These are phyloP conservation scores for Pythium pyrilobum DNA, from an alignment of 352 stramenopile genomes.

Conservation along the genomic window DNA sequence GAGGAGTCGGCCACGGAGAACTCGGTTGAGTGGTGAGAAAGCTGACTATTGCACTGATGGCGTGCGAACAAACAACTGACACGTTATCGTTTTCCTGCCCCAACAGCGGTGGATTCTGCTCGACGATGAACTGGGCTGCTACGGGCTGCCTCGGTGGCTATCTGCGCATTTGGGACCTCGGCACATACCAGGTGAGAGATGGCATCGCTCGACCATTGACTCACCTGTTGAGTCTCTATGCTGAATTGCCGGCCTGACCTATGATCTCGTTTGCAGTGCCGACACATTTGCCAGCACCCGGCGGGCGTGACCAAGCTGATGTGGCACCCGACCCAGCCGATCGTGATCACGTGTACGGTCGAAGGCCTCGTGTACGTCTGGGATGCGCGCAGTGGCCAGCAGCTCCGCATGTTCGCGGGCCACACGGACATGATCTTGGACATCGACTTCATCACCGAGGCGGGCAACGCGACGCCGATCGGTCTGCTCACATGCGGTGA, in stretches of 20 bases:
- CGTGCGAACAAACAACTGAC: background rate
- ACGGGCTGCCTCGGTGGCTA: conserved; percentile 93
- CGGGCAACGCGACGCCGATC: conserved; percentile 31
- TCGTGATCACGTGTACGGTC: conserved; percentile 85
- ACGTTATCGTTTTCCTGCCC: background rate
- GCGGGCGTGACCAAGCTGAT: conserved; percentile 88
- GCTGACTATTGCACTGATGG: background rate
- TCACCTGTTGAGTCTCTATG: background rate
- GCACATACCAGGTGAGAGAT: conserved; percentile 57
- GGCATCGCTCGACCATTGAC: background rate
- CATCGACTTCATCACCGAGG: conserved; percentile 66
- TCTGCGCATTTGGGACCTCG: conserved; percentile 96
- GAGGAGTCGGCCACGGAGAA: conserved; percentile 55
- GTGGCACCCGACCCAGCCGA: conserved; percentile 84
- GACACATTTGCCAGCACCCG: conserved; percentile 83
- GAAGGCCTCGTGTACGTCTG: conserved; percentile 89
- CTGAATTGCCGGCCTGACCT: conserved; percentile 4
- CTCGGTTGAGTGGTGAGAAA: conserved; percentile 79
- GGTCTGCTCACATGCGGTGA: conserved; percentile 77
- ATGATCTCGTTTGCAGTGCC: conserved; percentile 52
- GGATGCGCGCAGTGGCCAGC: conserved; percentile 85
- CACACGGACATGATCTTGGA: conserved; percentile 92
- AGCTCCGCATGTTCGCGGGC: conserved; percentile 69
- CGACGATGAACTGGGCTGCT: conserved; percentile 92
- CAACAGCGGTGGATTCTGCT: conserved; percentile 90